phyloP scores from a whole-genome alignment of 345 rosid genomes.

The Linum trigynum region DNA sequence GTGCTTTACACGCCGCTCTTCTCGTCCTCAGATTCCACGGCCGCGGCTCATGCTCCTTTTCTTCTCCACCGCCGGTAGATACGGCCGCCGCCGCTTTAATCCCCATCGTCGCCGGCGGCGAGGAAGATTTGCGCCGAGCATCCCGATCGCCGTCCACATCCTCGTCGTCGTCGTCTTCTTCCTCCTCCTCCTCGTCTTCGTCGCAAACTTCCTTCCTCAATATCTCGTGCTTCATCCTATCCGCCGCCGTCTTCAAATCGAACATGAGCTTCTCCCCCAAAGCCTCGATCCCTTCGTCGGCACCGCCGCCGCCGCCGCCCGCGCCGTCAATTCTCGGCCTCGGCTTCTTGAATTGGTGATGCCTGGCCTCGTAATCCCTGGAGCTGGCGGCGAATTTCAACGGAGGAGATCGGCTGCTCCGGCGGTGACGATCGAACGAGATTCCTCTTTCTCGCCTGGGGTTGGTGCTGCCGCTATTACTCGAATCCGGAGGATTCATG shows the following conservation, averaged over 20 bases:
- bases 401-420: constrained; percentile 26
- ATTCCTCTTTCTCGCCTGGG: not conserved
- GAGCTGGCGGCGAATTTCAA: constrained; percentile 12
- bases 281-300: constrained; percentile 54
- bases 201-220: constrained; percentile 14
- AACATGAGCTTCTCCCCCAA: constrained; percentile 36
- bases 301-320: constrained; percentile 23
- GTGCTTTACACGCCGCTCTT: not conserved
- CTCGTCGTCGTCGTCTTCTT: constrained; percentile 9
- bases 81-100: not conserved
- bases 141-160: not conserved
- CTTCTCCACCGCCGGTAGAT: not conserved
- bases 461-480: not conserved
- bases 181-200: not conserved
- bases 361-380: constrained; percentile 5
- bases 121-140: not conserved
- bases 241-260: constrained; percentile 32
- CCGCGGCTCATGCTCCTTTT: not conserved
- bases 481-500: constrained; percentile 12
- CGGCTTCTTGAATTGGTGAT: constrained; percentile 8
- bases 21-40: constrained; percentile 7
- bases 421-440: constrained; percentile 8
- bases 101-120: not conserved
- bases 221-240: constrained; percentile 25
- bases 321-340: constrained; percentile 7